These are phyloP conservation scores for Geoglossum cookeanum DNA, from an alignment of 2,329 filamentous ascomycete genomes.

Conservation along the genomic window DNA sequence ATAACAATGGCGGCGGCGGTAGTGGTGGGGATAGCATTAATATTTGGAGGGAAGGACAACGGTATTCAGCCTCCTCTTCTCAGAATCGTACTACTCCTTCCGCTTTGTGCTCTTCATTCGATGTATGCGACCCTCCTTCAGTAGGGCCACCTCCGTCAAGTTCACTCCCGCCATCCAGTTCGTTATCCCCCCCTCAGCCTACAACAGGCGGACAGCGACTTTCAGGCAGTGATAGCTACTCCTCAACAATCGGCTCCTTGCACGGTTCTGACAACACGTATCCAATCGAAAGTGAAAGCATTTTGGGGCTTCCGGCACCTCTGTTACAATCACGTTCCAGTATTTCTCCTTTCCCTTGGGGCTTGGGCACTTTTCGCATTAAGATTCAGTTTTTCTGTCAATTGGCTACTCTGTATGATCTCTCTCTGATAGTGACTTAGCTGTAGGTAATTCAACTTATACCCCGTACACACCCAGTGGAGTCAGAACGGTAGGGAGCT, in stretches of 20 bases:
- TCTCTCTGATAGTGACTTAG: neutral
- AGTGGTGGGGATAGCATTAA: neutral
- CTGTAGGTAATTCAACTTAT: neutral
- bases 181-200: neutral
- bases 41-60: neutral
- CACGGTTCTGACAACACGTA: neutral
- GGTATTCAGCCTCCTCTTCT: neutral
- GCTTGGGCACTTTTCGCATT: neutral
- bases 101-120: neutral
- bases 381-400: neutral
- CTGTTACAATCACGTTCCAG: neutral
- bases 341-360: neutral
- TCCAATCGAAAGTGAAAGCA: neutral
- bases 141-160: neutral
- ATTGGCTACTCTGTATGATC: neutral
- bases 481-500: neutral
- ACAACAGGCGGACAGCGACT: neutral
- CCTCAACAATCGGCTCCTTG: neutral
- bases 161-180: neutral
- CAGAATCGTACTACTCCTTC: neutral
- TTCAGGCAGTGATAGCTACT: neutral
- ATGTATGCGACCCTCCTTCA: neutral
- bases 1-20: no score
- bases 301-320: neutral
- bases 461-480: neutral